Base-by-base conservation (phyloP, 2,329 filamentous ascomycete genomes). In the Colletotrichum nymphaeae region DNA sequence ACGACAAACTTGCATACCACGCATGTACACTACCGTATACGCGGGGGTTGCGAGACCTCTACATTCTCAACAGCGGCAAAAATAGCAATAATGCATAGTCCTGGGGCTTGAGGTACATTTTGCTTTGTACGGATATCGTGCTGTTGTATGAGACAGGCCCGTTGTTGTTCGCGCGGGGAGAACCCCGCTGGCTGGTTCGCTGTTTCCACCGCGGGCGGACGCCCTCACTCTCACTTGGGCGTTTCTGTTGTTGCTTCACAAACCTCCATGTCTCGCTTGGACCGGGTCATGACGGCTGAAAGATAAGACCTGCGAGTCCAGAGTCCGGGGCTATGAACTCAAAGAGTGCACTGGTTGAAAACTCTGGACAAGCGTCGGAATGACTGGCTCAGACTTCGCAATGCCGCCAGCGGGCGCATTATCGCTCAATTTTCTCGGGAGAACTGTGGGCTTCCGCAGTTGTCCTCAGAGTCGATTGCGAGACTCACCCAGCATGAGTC, bases 1-100 rank as follows among this genome's bases (percentile, higher is more conserved):
- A 52, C 71, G 67, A 74, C 74, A 52, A 74, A 74, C 72, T 72
- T 74, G 68, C 74, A 69, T 63, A 58, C 66, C 26, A 32, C 32
- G 35, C 55, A 53, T 32, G 30, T 42, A 42, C 26, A 26, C 26
- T 26, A 26, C 37, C 37, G 37, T 58, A 42, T 46, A 30, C 69
- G 30, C 53, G 53, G 65, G 59, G 65, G 9, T 24, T 30, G 35
- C 57, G 42, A 59, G 28, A 49, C 58, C 19, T 30, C 24, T 53
- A 37, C 52, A 46, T 67, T 72, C 24, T 37, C 52, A 53, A 14
- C 57, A 37, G 37, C 65, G 69, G 64, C 35, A 52, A 35, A 16
- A 68, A 71, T 63, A 24, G 57, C 30, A 64, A 32, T 22, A 69
- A 55, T 59, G 64, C 58, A 64, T 63, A 32, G 69, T 63, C 60